Conservation (phyloP, 2,329 filamentous ascomycete species). For the Talaromyces islandicus region DNA sequence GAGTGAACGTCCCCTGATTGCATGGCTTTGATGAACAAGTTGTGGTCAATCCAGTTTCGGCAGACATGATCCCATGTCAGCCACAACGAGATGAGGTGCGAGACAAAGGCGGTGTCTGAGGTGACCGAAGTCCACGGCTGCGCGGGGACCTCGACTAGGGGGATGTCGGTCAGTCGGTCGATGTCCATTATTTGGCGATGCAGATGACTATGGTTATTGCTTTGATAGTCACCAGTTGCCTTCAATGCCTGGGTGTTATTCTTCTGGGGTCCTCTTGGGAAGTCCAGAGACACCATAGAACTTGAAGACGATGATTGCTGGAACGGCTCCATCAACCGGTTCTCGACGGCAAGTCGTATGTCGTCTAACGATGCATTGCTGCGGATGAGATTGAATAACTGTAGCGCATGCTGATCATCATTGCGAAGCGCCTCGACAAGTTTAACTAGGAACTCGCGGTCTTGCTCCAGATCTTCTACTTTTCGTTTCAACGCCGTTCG, state of each 20-base stretch:
- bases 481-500: constrained; percentile 10
- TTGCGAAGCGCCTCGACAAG: constrained; percentile 8
- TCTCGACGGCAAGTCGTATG: constrained; percentile 13
- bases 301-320: not conserved
- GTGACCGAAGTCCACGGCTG: constrained; percentile 28
- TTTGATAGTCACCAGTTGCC: not conserved
- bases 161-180: constrained; percentile 12
- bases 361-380: constrained; percentile 20
- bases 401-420: constrained; percentile 10
- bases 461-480: constrained; percentile 10
- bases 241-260: not conserved
- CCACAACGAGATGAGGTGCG: constrained; percentile 27
- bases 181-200: constrained; percentile 11
- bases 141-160: constrained; percentile 14
- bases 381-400: constrained; percentile 19
- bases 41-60: constrained; percentile 24
- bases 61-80: constrained; percentile 26
- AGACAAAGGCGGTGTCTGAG: constrained; percentile 23
- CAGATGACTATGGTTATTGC: not conserved
- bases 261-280: not conserved
- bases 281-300: not conserved
- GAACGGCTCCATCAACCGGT: not conserved
- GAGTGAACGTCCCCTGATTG: constrained; percentile 18
- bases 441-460: constrained; percentile 5
- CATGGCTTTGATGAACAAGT: constrained; percentile 26